phyloP scores from a whole-genome alignment of 2,329 filamentous ascomycete species.

The Microcera coccophila region DNA sequence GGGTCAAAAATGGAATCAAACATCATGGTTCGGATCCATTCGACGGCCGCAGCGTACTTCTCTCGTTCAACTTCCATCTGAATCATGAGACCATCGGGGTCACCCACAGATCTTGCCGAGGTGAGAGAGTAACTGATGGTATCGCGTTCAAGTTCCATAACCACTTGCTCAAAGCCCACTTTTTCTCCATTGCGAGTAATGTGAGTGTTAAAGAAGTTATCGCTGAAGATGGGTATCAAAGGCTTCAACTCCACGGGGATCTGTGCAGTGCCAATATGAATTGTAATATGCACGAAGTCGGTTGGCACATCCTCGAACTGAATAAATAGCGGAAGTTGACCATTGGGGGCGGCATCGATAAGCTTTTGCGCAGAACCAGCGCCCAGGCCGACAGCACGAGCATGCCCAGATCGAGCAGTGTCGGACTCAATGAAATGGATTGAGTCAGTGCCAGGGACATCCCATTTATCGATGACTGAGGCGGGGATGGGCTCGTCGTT shows the following conservation, averaged over 20 bases:
- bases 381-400: conserved; percentile 63
- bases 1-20: conserved; percentile 87
- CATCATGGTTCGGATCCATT: conserved; percentile 81
- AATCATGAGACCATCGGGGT: conserved; percentile 76
- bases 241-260: conserved; percentile 82
- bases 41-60: conserved; percentile 77
- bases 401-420: conserved; percentile 78
- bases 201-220: conserved; percentile 93
- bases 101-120: conserved; percentile 64
- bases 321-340: conserved; percentile 75
- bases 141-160: conserved; percentile 85
- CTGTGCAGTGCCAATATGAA: conserved; percentile 74
- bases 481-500: conserved; percentile 85
- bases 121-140: conserved; percentile 80
- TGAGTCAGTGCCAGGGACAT: conserved; percentile 79
- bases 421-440: conserved; percentile 92
- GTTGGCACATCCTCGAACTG: conserved; percentile 94
- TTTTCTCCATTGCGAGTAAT: conserved; percentile 71
- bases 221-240: conserved; percentile 75
- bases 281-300: conserved; percentile 81
- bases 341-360: conserved; percentile 64
- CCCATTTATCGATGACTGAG: conserved; percentile 74
- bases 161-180: conserved; percentile 86
- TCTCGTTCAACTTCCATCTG: conserved; percentile 82
- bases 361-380: conserved; percentile 69